These are phyloP conservation scores for Eucalyptus lansdowneana DNA, from an alignment of 345 rosid species.

Conservation along the genomic window DNA sequence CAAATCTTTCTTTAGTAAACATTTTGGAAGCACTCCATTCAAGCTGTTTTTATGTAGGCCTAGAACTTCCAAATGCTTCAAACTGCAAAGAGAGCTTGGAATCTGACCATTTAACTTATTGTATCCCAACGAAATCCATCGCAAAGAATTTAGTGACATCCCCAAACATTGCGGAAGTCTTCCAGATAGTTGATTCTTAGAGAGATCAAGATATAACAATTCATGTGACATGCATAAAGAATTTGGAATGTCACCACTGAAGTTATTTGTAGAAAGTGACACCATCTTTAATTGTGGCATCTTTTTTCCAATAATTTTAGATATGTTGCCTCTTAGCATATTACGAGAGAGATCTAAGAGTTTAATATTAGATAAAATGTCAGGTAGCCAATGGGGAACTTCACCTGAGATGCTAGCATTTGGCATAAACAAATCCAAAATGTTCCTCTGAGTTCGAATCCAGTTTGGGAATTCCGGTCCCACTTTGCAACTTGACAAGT, in stretches of 20 bases:
- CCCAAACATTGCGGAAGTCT: no score
- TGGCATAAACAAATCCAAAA: accelerated
- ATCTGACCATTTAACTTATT: no score
- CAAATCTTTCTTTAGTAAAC: no score
- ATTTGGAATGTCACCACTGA: not conserved
- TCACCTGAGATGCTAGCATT: not conserved
- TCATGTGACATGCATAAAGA: not conserved
- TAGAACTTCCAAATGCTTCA: no score
- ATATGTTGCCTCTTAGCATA: not conserved
- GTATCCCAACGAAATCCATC: no score
- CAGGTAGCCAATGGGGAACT: not conserved
- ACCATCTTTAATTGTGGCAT: accelerated
- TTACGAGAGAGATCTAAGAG: accelerated
- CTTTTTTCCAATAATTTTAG: no score
- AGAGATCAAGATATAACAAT: not conserved
- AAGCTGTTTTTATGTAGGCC: no score
- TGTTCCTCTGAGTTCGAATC: not conserved
- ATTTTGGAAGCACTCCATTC: no score
- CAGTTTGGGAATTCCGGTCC: not conserved
- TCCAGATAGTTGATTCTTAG: no score
- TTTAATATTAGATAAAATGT: not conserved
- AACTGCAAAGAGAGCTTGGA: no score
- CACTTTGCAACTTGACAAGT: not conserved
- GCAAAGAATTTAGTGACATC: accelerated
- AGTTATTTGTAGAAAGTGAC: accelerated